Base-by-base conservation (phyloP, 768 basidiomycete species). In the Suillus hirtellus region DNA sequence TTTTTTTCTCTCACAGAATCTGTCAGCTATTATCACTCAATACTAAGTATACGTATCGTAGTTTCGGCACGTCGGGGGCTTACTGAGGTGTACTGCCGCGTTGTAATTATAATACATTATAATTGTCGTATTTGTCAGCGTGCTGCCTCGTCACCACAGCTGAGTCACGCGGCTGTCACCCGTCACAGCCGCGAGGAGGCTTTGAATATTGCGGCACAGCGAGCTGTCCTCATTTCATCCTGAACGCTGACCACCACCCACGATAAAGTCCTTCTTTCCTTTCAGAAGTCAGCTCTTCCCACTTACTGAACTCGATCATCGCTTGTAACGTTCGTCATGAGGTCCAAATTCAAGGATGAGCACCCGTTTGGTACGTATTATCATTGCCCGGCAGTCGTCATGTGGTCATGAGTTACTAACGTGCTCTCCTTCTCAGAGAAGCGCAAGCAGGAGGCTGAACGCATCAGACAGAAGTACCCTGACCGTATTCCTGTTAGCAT, bases 341-440 rank as follows among this genome's bases (percentile, higher is more conserved):
- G 92, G 78, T 94, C 93, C 74, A 95, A 95, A 80, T 96, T 96
- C 83, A 96, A 95, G 88, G 96, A 98, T 79, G 96, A 99, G 80
- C 96, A 99, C 78, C 94, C 94, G 66, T 99, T 98, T 76, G 96
- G 96, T 96, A 68, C 59, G 61, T 65, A 65, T 72, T 67, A 63
- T 65, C 70, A 40, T 64, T 65, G 52, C 64, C 59, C 68, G 68
- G 75, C 64, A 66, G 50, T 52, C 27, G 27, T 52, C 31, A 31
- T 52, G 31, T 4, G 27, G 72, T 73, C 80, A 80, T 77, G 69
- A 63, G 64, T 69, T 71, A 54, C 64, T 63, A n/a, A 58, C 38
- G 60, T 65, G 64, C 60, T 60, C 44, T 60, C 66, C 49, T 64
- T 62, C 47, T 21, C 72, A 98, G 96, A 97, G 88, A 99, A 98